Base-by-base conservation (phyloP, 2,329 filamentous ascomycete species). In the Simplicillium aogashimaense region DNA sequence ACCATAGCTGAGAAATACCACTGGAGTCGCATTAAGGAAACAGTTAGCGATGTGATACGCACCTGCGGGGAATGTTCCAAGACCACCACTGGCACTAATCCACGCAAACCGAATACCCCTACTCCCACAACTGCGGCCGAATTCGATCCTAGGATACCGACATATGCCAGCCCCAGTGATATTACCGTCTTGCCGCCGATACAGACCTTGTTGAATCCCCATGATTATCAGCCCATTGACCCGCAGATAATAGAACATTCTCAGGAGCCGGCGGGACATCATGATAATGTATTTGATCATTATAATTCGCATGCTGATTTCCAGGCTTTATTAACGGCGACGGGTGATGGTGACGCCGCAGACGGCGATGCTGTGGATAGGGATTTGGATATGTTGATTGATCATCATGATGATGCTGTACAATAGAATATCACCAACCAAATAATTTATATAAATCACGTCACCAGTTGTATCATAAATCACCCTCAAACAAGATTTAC, bases 11-110 rank as follows among this genome's bases (percentile, higher is more conserved):
- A 95, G 57, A 84, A 83, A 55, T 95, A 90, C 58, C 92, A 97
- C 64, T 98, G 92, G 92, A 89, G 94, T 36, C 78, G 90, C 45
- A 97, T 97, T 66, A 98, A 97, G 60, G 89, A 95, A 63, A 97
- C 90, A 1, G 92, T 95, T 45, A 92, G 84, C 57, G 81, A 90
- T 57, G 89, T 95, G 51, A 95, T 97, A 61, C 83, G 86, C 52
- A 90, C 92, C 53, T 98, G 92, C 61, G 66, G 75, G 7, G 82
- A 94, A 57, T 97, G 90, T 9, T 25, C 20, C 66, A 94, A 90
- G 63, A 87, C 94, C 53, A 67, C 76, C 30, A 73, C 20, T 5
- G 20, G 20, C 20, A 25, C 20, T 25, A 25, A 5, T 9, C 5
- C 20, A 6, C 20, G 20, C 20, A 25, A 25, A 25, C 20, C 20